phyloP scores from a whole-genome alignment of 352 stramenopile genomes.

The Globisporangium echinulatum region DNA sequence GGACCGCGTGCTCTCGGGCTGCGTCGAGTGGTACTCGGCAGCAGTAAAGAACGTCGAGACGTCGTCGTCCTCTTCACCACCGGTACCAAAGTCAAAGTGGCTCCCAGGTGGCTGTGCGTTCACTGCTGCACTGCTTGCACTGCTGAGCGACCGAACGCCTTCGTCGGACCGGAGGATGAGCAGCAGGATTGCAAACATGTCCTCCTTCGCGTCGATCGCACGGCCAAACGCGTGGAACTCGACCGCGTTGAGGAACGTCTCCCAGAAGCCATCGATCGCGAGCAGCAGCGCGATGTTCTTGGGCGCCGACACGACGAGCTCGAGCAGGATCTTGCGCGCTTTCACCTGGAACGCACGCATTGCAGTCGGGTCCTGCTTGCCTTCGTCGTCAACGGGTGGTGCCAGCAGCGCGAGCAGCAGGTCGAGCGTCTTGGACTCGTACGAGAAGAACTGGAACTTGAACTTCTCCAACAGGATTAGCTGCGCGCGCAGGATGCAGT shows the following conservation, averaged over 20 bases:
- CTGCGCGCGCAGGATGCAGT: conserved; percentile 63
- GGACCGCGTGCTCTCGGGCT: conserved; percentile 22
- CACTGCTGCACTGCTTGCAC: background rate
- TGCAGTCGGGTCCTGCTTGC: conserved; percentile 11
- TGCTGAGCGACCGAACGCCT: conserved; percentile 35
- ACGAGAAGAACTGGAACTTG: conserved; percentile 74
- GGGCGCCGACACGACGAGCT: conserved; percentile 32
- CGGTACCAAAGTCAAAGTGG: conserved; percentile 27
- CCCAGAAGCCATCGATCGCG: conserved; percentile 39
- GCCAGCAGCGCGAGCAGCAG: conserved; percentile 33
- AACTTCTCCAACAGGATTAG: conserved; percentile 65
- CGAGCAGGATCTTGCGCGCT: conserved; percentile 22
- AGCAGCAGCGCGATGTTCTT: conserved; percentile 45
- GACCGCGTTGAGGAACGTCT: conserved; percentile 36
- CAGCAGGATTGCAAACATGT: conserved; percentile 46
- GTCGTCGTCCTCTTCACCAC: conserved; percentile 32
- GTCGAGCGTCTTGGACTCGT: conserved; percentile 58
- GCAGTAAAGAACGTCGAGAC: conserved; percentile 47
- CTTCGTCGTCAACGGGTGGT: conserved; percentile 11
- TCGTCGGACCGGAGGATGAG: conserved; percentile 43
- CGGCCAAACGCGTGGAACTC: conserved; percentile 35
- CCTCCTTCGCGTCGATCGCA: conserved; percentile 37
- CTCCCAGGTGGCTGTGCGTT: conserved; percentile 15
- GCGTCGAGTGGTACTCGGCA: conserved; percentile 33
- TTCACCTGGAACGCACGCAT: conserved; percentile 17